Conservation (phyloP, 2,329 filamentous ascomycete species). For the Huntiella savannae region DNA sequence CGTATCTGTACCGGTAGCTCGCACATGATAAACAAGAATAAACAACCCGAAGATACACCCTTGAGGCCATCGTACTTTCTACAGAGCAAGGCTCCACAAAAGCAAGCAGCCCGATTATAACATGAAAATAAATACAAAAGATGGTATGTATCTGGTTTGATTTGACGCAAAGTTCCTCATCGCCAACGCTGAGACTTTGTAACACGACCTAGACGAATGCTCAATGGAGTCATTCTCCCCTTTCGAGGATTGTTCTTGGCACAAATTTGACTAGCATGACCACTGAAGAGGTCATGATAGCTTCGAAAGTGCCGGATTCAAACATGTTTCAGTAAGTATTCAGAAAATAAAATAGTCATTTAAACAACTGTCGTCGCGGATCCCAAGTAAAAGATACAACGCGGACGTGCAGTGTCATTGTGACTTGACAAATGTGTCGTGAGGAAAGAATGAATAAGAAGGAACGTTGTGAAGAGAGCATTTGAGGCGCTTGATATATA, state of each 20-base stretch:
- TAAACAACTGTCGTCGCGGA: neutral
- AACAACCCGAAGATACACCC: too few relatives aligned
- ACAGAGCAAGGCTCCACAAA: too few relatives aligned
- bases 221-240: slow-evolving; percentile 55
- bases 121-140: neutral
- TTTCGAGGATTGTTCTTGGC: slow-evolving; percentile 46
- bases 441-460: neutral
- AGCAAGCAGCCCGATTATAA: neutral
- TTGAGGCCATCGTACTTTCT: too few relatives aligned
- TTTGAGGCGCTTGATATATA: neutral
- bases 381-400: slow-evolving; percentile 4
- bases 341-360: too few relatives aligned
- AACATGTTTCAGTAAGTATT: too few relatives aligned
- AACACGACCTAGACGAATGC: slow-evolving; percentile 85
- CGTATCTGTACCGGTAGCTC: too few relatives aligned
- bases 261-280: slow-evolving; percentile 73
- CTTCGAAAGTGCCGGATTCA: slow-evolving; percentile 66
- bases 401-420: neutral
- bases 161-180: slow-evolving; percentile 78
- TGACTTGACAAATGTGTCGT: neutral
- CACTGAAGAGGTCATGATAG: slow-evolving; percentile 56
- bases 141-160: slow-evolving; percentile 51
- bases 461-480: neutral
- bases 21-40: too few relatives aligned
- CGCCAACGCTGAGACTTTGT: slow-evolving; percentile 56